phyloP scores from a whole-genome alignment of 768 basidiomycete genomes.

The Rhodotorula graminis region DNA sequence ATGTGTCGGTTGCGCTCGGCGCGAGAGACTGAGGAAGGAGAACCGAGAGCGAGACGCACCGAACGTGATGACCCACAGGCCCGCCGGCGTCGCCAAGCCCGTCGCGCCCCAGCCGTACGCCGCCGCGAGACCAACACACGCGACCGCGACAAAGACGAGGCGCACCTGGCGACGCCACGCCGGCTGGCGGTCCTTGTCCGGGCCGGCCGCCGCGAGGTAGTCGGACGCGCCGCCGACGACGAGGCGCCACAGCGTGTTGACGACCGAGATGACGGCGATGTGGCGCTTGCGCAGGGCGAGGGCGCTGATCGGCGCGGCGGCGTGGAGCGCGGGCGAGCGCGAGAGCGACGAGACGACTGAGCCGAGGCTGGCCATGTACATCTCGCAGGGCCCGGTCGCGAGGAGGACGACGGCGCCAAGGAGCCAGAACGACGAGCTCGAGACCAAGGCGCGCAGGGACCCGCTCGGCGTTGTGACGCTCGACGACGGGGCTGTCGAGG shows the following conservation, averaged over 20 bases:
- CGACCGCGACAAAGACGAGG: slow-evolving; percentile 13
- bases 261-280: slow-evolving; percentile 33
- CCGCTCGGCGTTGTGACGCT: background rate
- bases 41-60: background rate
- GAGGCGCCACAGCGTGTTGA: slow-evolving; percentile 38
- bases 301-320: background rate
- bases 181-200: background rate
- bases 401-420: slow-evolving; percentile 33
- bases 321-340: background rate
- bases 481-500: background rate
- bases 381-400: slow-evolving; percentile 26
- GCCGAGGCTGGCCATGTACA: slow-evolving; percentile 33
- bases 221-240: slow-evolving; percentile 35
- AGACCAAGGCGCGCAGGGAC: slow-evolving; percentile 6
- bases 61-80: slow-evolving; percentile 33
- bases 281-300: slow-evolving; percentile 28
- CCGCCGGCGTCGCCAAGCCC: background rate
- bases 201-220: slow-evolving; percentile 24
- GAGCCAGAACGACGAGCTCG: slow-evolving; percentile 33
- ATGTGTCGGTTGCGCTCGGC: rapidly evolving
- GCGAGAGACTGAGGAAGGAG: too few species aligned
- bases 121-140: background rate
- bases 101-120: slow-evolving; percentile 22
- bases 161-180: slow-evolving; percentile 16
- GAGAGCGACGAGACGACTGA: slow-evolving; percentile 23